Base-by-base conservation (phyloP, 768 basidiomycete species). In the Lentinula sp. region DNA sequence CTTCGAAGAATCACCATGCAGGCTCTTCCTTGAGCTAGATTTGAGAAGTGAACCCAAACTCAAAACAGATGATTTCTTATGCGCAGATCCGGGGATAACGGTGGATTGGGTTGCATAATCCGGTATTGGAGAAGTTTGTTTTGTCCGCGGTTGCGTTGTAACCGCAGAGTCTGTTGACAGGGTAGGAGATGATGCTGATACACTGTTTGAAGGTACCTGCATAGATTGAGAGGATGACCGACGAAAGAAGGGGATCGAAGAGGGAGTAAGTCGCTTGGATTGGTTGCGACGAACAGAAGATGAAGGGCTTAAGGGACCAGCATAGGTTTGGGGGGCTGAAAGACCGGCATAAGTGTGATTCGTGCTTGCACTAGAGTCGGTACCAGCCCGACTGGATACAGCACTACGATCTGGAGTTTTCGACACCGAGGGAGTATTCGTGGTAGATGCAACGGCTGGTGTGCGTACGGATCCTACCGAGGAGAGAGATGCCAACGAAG, bases 171-270 rank as follows among this genome's bases (percentile, higher is more conserved):
- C 69, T 37, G 75, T 73, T 6, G 82, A 76, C 31, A 73, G 68
- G 13, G 78, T 76, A 16, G 84, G 83, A 1, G 85, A 80, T 9
- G 84, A 78, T 11, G 89, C 71, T 3, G 78, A 76, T 9, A 76
- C 73, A 15, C 79, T 72, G 31, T 79, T 69, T 6, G 83, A 76
- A 18, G 85, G 81, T 28, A 87, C 71, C 63, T 91, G 88, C 82
- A 91, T 88, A 13, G 89, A 91, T 68, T 93, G 90, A 6, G 94
- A 95, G 31, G 91, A 91, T 7, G 93, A 93, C 39, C 94, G 88
- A 48, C 92, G 84, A 78, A 96, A 95, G 75, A 96, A 96, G 2
- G 94, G 94, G 62, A 96, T 96, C 13, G 92, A 91, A 31, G 92
- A 94, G 1, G 93, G 93, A 1, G 94, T 95, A 50, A 94, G 83